Evolutionary conservation across 352 stramenopile genomes (phyloP).

Genomic region (Discostella stelligera): DNA sequence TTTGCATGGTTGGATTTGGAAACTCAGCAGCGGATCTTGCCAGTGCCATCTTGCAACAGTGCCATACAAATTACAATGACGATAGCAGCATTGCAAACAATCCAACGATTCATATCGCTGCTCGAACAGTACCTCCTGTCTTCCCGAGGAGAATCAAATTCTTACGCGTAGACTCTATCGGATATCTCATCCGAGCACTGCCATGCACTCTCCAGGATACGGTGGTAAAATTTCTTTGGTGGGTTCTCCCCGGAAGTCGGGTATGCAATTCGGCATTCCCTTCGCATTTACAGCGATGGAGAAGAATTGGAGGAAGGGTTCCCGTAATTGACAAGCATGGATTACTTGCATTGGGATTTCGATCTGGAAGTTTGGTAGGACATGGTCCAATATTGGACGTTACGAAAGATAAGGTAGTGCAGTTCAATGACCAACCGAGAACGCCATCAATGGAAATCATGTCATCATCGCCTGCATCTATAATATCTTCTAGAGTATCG

Average conservation of each 20-base stretch:
- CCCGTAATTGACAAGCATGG: conserved; percentile 58
- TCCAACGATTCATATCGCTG: conserved; percentile 52
- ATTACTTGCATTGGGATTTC: conserved; percentile 45
- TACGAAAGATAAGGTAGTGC: conserved; percentile 11
- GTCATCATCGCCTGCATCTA: neutral
- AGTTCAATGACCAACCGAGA: conserved; percentile 28
- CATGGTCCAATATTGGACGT: conserved; percentile 51
- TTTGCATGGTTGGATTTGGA: conserved; percentile 55
- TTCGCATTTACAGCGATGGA: conserved; percentile 50
- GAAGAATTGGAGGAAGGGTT: conserved; percentile 42
- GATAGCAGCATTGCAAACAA: neutral
- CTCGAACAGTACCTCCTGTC: conserved; percentile 50
- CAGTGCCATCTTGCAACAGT: conserved; percentile 43
- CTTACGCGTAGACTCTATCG: conserved; percentile 52
- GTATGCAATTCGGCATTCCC: conserved; percentile 52
- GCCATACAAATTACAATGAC: neutral
- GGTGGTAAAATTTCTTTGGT: conserved; percentile 44
- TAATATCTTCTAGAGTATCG: neutral
- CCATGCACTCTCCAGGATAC: conserved; percentile 41
- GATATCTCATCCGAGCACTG: conserved; percentile 39
- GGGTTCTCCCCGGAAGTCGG: conserved; percentile 35
- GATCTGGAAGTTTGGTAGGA: conserved; percentile 46
- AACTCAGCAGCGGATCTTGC: conserved; percentile 51
- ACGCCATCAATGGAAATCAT: neutral
- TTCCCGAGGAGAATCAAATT: conserved; percentile 43